Percentiles rank a stretch among this genome's conserved stretches.
Conservation (phyloP, 257 asterid genomes). For the Solanum tarapatanum region DNA sequence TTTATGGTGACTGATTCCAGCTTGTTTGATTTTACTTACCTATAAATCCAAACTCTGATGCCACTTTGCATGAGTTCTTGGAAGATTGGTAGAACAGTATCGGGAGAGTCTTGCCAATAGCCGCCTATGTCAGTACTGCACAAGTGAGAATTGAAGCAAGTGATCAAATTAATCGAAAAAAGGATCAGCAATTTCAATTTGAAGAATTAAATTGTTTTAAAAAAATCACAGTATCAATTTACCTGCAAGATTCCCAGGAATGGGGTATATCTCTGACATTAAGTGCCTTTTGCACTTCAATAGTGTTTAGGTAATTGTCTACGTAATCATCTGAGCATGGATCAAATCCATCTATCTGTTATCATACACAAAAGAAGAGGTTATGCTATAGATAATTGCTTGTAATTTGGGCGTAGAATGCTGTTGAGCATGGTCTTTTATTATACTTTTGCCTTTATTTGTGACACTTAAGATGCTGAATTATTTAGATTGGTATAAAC, state of each 20-base stretch:
- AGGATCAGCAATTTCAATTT: background rate
- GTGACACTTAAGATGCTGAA: background rate
- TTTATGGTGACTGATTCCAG: background rate
- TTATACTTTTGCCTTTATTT: background rate
- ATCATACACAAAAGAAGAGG: background rate
- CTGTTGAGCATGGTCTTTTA: background rate
- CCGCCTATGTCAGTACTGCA: background rate
- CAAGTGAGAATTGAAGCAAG: background rate
- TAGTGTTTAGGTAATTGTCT: slow-evolving; percentile 25
- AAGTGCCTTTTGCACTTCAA: slow-evolving; percentile 37
- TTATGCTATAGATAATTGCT: background rate
- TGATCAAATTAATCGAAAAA: background rate
- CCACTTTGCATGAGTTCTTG: slow-evolving; percentile 38
- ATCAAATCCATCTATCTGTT: slow-evolving; percentile 35
- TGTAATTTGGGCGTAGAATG: background rate
- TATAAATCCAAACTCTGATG: slow-evolving; percentile 44
- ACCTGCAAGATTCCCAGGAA: slow-evolving; percentile 46
- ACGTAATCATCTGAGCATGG: slow-evolving; percentile 40
- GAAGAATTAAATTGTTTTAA: background rate
- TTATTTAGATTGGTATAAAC: background rate
- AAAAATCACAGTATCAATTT: background rate
- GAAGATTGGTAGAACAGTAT: slow-evolving; percentile 36
- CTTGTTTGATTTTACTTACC: slow-evolving; percentile 9
- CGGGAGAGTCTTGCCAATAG: slow-evolving; percentile 32
- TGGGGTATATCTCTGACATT: slow-evolving; percentile 35